phyloP scores from a whole-genome alignment of 148 eudicot species.

The Amaranthus palmeri region DNA sequence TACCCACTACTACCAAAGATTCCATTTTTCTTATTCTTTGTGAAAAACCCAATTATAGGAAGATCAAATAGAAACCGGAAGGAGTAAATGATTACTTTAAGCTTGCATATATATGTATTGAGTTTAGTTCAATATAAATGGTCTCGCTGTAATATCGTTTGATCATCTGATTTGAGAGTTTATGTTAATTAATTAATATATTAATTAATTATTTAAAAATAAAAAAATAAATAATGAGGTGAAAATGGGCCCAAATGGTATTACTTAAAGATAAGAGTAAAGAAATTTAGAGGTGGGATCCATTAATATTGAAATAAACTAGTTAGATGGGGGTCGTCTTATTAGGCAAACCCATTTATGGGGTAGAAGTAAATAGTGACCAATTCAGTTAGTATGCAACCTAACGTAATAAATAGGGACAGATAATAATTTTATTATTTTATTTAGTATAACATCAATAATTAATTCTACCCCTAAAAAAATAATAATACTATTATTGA shows the following conservation, averaged over 20 bases:
- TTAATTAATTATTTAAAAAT: conserved; percentile 3
- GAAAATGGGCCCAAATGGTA: conserved; percentile 23
- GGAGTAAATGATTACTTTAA: too few species aligned
- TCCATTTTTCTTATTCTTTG: too few species aligned
- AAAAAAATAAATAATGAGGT: background rate
- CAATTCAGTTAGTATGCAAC: conserved; percentile 68
- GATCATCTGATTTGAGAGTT: too few species aligned
- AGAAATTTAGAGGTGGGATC: conserved; percentile 41
- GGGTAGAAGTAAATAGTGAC: conserved; percentile 68
- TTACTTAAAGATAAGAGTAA: conserved; percentile 14
- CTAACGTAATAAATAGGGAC: conserved; percentile 58
- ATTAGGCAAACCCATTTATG: conserved; percentile 69
- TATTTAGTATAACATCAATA: conserved; percentile 4
- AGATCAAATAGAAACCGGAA: too few species aligned
- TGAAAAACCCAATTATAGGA: too few species aligned
- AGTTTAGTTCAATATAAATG: too few species aligned
- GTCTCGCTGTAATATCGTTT: too few species aligned
- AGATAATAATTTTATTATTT: conserved; percentile 2
- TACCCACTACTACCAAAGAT: too few species aligned
- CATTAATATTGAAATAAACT: conserved; percentile 33
- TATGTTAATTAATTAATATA: background rate
- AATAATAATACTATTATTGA: background rate
- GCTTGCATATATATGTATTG: too few species aligned
- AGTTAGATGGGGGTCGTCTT: conserved; percentile 48
- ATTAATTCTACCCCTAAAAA: background rate